Base-by-base conservation (phyloP, 805 yeast species). In the Kodamaea kaohsiungensis region DNA sequence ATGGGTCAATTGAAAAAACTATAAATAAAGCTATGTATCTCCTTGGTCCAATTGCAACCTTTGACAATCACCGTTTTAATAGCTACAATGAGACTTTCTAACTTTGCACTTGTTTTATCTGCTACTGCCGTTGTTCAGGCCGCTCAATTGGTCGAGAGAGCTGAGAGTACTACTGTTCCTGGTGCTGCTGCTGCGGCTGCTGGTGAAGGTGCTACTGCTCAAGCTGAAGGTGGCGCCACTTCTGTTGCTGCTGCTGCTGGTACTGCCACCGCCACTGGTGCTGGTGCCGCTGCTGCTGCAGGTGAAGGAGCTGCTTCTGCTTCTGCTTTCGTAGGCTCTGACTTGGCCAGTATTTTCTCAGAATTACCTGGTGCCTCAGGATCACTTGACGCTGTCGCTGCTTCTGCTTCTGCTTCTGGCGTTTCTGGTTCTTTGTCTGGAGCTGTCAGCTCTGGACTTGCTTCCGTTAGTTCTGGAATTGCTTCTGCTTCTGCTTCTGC, bases 121-220 rank as follows among this genome's bases (percentile, higher is more conserved):
- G 59, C 60, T 38, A 43, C 62, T 43, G 53, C 55, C 45, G 48
- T 42, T 37, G 53, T 35, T 7, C 30, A 46, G 22, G 59, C 54
- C 71, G n/a, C 73, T 70, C 15, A 48, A 35, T 48, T 48, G 25
- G 51, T 19, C 13, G 25, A 48, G 46, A 43, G 43, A 25, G 53
- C 54, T 43, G 51, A 48, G 70, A 4, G 71, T 70, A 51, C 63
- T 27, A 59, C 61, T 61, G 46, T 66, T 67, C 18, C 61, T 54
- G 64, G 53, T 59, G 66, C 43, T 53, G 62, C 51, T 61, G 59
- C 38, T 30, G 50, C 18, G 53, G 61, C 49, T 56, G 65, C 50
- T 57, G 62, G 22, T 30, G 51, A 46, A 22, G 25, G 25, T 60
- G 59, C 51, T 51, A 43, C 52, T 61, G 64, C 51, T 58, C 61